Evolutionary conservation across 495 filamentous ascomycete genomes (phyloP).

Genomic region (Hypomontagnella monticulosa): DNA sequence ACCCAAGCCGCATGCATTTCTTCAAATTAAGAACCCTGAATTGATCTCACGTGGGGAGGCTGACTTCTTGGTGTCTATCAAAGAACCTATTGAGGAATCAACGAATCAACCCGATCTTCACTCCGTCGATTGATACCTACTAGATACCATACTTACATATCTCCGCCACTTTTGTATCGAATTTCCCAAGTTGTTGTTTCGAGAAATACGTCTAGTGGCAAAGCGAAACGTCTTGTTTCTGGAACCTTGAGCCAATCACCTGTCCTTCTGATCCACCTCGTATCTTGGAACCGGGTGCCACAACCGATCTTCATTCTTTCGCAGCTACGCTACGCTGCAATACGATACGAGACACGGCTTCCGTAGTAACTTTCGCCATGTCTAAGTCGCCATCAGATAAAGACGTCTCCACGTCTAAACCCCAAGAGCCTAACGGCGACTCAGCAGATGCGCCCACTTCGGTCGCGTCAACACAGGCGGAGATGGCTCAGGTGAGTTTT

Average conservation of each 20-base stretch:
- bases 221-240: neutral
- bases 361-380: constrained; percentile 26
- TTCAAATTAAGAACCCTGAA: constrained; percentile 12
- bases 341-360: neutral
- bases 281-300: constrained; percentile 18
- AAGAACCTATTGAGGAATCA: constrained; percentile 17
- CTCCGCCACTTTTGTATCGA: neutral
- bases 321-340: neutral
- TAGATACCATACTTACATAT: neutral
- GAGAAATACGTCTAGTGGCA: constrained; percentile 11
- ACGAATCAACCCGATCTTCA: constrained; percentile 8
- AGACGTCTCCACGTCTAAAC: constrained; percentile 10
- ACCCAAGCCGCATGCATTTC: constrained; percentile 19
- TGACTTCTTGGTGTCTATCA: constrained; percentile 27
- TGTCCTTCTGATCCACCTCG: constrained; percentile 11
- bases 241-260: constrained; percentile 16
- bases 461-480: constrained; percentile 31
- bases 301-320: constrained; percentile 16
- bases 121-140: constrained; percentile 3
- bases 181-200: no score
- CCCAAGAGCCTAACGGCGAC: constrained; percentile 17
- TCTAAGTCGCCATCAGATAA: constrained; percentile 28
- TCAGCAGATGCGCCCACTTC: constrained; percentile 12
- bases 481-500: constrained; percentile 48
- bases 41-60: constrained; percentile 37